Evolutionary conservation across 2,329 filamentous ascomycete species (phyloP).

Genomic region (Waltergamsia citrina): DNA sequence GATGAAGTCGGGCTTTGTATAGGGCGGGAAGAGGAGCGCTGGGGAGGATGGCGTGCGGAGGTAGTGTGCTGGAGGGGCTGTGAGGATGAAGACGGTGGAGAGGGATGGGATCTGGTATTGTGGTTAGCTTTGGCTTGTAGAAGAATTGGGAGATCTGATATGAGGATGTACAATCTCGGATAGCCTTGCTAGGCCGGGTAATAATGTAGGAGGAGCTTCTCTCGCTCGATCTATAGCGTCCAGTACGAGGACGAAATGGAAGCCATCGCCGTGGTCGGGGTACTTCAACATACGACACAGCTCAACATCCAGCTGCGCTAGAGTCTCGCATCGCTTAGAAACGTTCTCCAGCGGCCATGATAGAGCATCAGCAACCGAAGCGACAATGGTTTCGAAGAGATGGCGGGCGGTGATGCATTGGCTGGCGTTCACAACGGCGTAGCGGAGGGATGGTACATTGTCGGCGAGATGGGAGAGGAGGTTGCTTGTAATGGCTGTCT

Average conservation of each 20-base stretch:
- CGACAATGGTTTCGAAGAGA: conserved; percentile 62
- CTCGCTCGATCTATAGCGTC: conserved; percentile 81
- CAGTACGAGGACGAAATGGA: conserved; percentile 72
- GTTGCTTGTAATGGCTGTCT: conserved; percentile 59
- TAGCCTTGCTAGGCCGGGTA: conserved; percentile 72
- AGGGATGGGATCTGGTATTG: conserved; percentile 66
- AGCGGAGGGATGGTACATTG: conserved; percentile 23
- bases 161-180: conserved; percentile 73
- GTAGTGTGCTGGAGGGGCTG: conserved; percentile 57
- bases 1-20: conserved; percentile 71
- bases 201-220: conserved; percentile 68
- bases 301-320: conserved; percentile 67
- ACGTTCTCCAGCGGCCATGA: conserved; percentile 19
- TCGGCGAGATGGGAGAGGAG: conserved; percentile 19
- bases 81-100: conserved; percentile 68
- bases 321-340: conserved; percentile 58
- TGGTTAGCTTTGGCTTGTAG: conserved; percentile 5
- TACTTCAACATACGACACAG: conserved; percentile 54
- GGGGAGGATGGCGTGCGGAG: conserved; percentile 63
- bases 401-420: conserved; percentile 76
- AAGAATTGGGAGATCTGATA: conserved; percentile 6
- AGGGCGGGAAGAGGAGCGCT: conserved; percentile 75
- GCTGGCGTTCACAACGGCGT: conserved; percentile 56
- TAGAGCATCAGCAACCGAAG: conserved; percentile 45
- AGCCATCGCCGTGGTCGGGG: conserved; percentile 20